Evolutionary conservation across 768 basidiomycete species (phyloP), one percentile per base, ranked within the genome.

Genomic region (Leccinellum luteum): DNA sequence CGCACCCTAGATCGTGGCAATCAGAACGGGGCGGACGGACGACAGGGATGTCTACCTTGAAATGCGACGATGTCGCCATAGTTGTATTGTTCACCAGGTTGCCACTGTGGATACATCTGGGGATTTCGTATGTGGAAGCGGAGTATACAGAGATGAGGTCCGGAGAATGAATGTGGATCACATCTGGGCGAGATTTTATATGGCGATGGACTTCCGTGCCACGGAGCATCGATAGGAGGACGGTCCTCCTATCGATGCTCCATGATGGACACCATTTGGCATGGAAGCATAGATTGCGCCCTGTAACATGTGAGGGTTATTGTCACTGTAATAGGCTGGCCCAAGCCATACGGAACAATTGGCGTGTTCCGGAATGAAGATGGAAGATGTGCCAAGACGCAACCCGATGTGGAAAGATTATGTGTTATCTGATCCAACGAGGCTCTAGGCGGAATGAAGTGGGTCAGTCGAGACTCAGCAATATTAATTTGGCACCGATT

Each of bases 51-150:
- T 65, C 21, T 60, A 82, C 88, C 82, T 64, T 86, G 61, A 66
- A 75, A 89, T 47, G 71, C 69, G 58, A 90, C 87, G 30, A 83
- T 73, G 52, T 80, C 77, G 58, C 77, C 83, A 44, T 65, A 62
- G 64, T 76, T 71, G 76, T 90, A 90, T 57, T 80, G 68, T 19
- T 78, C 83, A 47, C 85, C 85, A 35, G 86, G 85, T 74, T 85
- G 71, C 87, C 88, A 90, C 47, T 59, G 65, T 52, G 66, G 66
- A 55, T 72, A 67, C 82, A 83, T 85, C 41, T 51, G 55, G 23
- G 8, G 44, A 53, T 17, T 25, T 44, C 25, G 43, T 27, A 21
- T 58, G 21, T n/a, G 52, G 57, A 47, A 32, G 52, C n/a, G 47
- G 38, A 48, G n/a, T 49, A 48, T 31, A 56, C 54, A 57, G 45